Evolutionary conservation across 176 grass and related monocot genomes (phyloP), one percentile per base, ranked within the genome.

Genomic region (Phoenix roebelenii): DNA sequence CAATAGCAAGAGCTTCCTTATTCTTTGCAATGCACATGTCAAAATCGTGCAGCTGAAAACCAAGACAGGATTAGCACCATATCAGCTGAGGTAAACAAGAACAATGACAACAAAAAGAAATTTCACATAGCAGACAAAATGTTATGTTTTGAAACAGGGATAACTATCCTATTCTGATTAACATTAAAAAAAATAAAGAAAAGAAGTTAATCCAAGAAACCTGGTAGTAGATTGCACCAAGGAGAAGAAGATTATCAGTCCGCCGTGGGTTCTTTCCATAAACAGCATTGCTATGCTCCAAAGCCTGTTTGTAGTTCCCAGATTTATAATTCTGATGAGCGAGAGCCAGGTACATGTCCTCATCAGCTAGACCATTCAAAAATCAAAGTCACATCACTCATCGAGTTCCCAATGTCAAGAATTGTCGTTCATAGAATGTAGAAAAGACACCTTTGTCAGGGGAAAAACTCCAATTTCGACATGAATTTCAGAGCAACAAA

Each of bases 151-250:
- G 35, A 44, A 44, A 9, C 9, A 14, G 35, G 35, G 35, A 44
- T 9, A 44, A 44, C 10, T 44, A 44, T 44, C 35, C 10, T 3
- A 44, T 14, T 12, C 35, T 44, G 10, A 12, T 12, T 44, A 3
- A 44, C 12, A 10, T 12, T 39, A 0, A 39, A 39, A 39, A 39
- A 39, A 39, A 9, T 1, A 39, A 39, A 39, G 9, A 44, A 44
- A 44, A 14, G 35, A 44, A 44, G 35, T 14, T 44, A 12, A 44
- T 12, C 35, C 16, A 22, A 23, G 19, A 59, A 19, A 77, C 74
- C 80, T 83, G 80, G 53, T 69, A 83, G 76, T 83, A 78, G 16
- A 69, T 39, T 17, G 74, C 74, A 39, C 69, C 74, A 0, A 83
- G 74, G 26, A 83, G 74, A 51, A 77, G 69, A 12, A 83, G 81